Conservation (phyloP, 164 flowering plant species). For the Stephania japonica region DNA sequence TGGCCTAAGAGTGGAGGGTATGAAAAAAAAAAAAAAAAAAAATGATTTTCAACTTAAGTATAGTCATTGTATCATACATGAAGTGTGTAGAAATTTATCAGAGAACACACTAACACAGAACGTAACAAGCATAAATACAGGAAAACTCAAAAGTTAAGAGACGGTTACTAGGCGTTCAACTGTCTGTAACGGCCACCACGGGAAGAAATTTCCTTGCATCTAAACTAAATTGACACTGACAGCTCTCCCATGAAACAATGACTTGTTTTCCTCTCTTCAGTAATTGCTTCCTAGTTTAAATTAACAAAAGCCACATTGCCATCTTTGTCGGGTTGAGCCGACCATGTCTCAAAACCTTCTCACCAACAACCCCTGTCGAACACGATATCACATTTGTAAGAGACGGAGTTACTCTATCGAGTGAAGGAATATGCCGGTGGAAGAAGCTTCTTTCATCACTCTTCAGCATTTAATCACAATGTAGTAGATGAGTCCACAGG, state of each 20-base stretch:
- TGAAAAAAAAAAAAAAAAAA: too few relatives aligned
- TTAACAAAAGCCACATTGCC: background rate
- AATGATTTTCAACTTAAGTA: background rate
- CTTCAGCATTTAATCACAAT: background rate
- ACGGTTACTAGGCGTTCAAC: background rate
- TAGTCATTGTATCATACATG: background rate
- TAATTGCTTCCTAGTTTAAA: background rate
- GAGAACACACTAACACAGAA: background rate
- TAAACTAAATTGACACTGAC: background rate
- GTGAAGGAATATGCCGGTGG: background rate
- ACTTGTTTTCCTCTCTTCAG: background rate
- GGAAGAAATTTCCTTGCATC: background rate
- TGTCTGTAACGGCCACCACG: background rate
- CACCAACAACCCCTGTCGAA: background rate
- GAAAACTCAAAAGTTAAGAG: background rate
- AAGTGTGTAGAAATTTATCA: background rate
- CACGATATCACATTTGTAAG: too few relatives aligned
- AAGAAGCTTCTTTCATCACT: background rate
- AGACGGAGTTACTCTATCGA: background rate
- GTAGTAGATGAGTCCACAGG: background rate
- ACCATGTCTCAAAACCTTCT: background rate
- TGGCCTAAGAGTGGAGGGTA: background rate
- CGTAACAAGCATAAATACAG: background rate
- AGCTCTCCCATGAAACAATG: background rate
- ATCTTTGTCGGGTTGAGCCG: background rate